Conservation (phyloP, 805 yeast genomes). For the Metschnikowia aberdeeniae region DNA sequence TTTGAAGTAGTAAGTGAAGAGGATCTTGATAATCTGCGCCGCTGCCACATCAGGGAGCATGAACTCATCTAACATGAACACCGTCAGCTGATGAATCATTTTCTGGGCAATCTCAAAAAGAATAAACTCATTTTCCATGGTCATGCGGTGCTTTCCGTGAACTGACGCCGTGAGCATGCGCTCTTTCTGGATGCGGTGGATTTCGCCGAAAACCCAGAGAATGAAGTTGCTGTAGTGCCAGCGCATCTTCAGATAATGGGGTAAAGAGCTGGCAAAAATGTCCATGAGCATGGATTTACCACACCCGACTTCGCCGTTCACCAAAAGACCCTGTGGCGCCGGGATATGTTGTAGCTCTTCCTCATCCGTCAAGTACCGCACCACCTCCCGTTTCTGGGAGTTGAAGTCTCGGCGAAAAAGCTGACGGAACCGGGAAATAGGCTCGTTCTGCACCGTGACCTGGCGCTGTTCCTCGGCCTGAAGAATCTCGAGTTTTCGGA, state of each 20-base stretch:
- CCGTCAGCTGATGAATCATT: constrained; percentile 53
- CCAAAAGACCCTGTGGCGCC: constrained; percentile 61
- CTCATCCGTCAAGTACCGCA: constrained; percentile 53
- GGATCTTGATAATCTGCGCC: constrained; percentile 60
- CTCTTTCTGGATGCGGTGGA: constrained; percentile 50
- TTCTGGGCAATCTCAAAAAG: constrained; percentile 64
- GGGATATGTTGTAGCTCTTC: constrained; percentile 51
- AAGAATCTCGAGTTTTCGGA: constrained; percentile 31
- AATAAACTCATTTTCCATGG: constrained; percentile 57
- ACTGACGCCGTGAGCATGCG: constrained; percentile 32
- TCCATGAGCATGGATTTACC: constrained; percentile 76
- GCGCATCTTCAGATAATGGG: constrained; percentile 58
- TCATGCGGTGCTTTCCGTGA: constrained; percentile 13
- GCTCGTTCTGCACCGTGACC: constrained; percentile 14
- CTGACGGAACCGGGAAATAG: constrained; percentile 8
- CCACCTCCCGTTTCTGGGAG: constrained; percentile 33
- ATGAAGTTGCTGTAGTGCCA: constrained; percentile 73
- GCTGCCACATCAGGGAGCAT: constrained; percentile 75
- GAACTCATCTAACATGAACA: constrained; percentile 66
- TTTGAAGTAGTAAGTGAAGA: constrained; percentile 66
- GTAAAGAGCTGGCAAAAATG: constrained; percentile 62
- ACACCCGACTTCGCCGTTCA: constrained; percentile 68
- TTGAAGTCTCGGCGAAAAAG: constrained; percentile 29
- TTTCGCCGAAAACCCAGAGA: constrained; percentile 61
- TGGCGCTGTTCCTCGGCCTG: constrained; percentile 23